Conservation (phyloP, 306 rosid species). For the Albizia julibrissin region DNA sequence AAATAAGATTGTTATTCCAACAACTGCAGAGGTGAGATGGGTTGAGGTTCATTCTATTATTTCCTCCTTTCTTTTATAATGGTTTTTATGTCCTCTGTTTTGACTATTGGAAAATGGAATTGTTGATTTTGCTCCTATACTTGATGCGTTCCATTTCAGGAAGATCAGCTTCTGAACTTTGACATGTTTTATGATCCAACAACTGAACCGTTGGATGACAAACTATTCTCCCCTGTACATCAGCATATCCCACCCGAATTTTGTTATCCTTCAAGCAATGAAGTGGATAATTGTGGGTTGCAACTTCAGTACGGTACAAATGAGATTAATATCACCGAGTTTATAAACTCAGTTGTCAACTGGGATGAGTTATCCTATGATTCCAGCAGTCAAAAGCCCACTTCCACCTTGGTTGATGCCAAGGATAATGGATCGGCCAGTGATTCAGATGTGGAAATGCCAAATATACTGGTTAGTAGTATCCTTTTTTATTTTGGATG, state of each 20-base stretch:
- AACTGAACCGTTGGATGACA: slow-evolving; percentile 44
- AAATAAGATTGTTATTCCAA: slow-evolving; percentile 28
- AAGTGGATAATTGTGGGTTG: slow-evolving; percentile 31
- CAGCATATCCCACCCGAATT: slow-evolving; percentile 52
- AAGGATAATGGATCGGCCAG: slow-evolving; percentile 40
- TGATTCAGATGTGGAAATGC: slow-evolving; percentile 38
- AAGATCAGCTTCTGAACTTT: slow-evolving; percentile 30
- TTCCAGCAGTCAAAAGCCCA: slow-evolving; percentile 31
- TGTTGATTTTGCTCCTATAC: slow-evolving; percentile 29
- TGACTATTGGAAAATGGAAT: slow-evolving; percentile 13
- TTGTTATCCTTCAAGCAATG: slow-evolving; percentile 33
- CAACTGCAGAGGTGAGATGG: slow-evolving; percentile 45
- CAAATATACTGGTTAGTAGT: slow-evolving; percentile 51
- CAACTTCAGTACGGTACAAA: slow-evolving; percentile 50
- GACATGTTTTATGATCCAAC: slow-evolving; percentile 38
- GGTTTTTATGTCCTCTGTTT: not conserved
- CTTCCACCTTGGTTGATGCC: slow-evolving; percentile 12
- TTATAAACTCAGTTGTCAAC: slow-evolving; percentile 44
- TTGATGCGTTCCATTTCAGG: slow-evolving; percentile 36
- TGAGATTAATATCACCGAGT: slow-evolving; percentile 48
- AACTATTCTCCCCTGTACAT: slow-evolving; percentile 61
- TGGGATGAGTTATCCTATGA: slow-evolving; percentile 42
- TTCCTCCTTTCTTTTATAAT: not conserved
- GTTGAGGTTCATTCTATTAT: slow-evolving; percentile 22
- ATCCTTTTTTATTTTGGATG: not conserved